These are phyloP conservation scores for Blastomyces emzantsi DNA, from an alignment of 2,329 filamentous ascomycete genomes.

Conservation along the genomic window DNA sequence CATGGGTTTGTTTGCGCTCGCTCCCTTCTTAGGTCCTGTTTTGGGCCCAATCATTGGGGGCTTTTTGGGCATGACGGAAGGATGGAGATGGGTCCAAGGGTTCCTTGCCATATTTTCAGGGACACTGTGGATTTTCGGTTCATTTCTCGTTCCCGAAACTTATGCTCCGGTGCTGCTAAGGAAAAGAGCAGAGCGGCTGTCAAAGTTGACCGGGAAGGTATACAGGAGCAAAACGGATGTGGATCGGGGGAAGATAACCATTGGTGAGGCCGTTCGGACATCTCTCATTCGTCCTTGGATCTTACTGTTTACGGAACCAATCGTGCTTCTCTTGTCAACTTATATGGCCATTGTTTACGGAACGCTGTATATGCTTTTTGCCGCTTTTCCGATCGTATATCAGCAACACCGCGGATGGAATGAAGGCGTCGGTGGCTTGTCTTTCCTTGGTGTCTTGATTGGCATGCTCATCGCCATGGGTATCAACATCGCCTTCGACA, in stretches of 20 bases:
- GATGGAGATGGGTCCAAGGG: constrained; percentile 58
- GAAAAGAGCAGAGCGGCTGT: constrained; percentile 44
- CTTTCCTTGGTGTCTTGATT: constrained; percentile 60
- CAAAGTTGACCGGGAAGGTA: constrained; percentile 45
- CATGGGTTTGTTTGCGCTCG: constrained; percentile 53
- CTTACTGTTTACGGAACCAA: constrained; percentile 61
- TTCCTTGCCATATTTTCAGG: constrained; percentile 54
- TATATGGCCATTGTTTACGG: constrained; percentile 51
- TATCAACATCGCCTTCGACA: constrained; percentile 46
- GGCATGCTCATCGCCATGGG: constrained; percentile 54
- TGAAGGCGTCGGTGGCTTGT: constrained; percentile 50
- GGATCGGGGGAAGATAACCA: constrained; percentile 35
- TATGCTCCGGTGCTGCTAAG: constrained; percentile 51
- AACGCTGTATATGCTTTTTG: constrained; percentile 51
- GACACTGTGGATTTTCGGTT: constrained; percentile 46
- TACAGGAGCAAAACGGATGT: constrained; percentile 48
- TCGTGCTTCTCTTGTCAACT: constrained; percentile 54
- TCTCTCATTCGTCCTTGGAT: constrained; percentile 59
- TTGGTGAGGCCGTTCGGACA: constrained; percentile 46
- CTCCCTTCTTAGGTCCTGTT: constrained; percentile 54
- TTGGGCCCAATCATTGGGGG: constrained; percentile 55
- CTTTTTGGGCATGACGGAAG: constrained; percentile 51
- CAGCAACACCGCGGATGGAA: constrained; percentile 51
- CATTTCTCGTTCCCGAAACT: constrained; percentile 50
- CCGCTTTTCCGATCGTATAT: constrained; percentile 58